Percentiles rank a stretch among this genome's conserved stretches.
Conservation (phyloP, 1,139 yeast species). For the Geotrichum citri-aurantii region DNA sequence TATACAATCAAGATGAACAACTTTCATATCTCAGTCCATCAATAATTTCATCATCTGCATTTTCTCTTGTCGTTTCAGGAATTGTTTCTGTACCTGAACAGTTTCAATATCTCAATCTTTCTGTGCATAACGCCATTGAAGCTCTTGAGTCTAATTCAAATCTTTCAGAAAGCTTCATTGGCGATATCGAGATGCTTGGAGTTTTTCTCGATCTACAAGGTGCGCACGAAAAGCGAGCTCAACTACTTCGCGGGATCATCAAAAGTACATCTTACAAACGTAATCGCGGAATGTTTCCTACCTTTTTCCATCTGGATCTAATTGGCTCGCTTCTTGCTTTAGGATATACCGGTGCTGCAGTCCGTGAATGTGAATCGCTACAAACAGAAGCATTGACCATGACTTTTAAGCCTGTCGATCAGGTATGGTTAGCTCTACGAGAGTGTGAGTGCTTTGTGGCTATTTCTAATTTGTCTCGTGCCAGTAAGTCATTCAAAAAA, state of each 20-base stretch:
- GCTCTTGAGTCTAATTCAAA: constrained; percentile 12
- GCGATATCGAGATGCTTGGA: constrained; percentile 16
- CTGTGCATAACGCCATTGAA: constrained; percentile 15
- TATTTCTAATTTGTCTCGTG: constrained; percentile 13
- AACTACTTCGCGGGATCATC: constrained; percentile 17
- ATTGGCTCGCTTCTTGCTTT: constrained; percentile 17
- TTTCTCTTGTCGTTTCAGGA: constrained; percentile 17
- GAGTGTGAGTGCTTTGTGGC: constrained; percentile 20
- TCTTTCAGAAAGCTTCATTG: constrained; percentile 8
- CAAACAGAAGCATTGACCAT: not conserved
- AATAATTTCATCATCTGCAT: constrained; percentile 17
- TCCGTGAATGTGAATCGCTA: constrained; percentile 15
- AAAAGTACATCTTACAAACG: constrained; percentile 6
- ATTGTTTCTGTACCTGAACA: constrained; percentile 16
- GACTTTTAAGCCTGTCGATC: constrained; percentile 8
- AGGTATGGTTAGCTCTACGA: constrained; percentile 17
- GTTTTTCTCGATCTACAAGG: constrained; percentile 23
- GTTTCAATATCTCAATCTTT: constrained; percentile 14
- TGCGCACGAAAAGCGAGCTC: constrained; percentile 22
- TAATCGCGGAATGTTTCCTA: constrained; percentile 11
- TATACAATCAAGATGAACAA: constrained; percentile 5
- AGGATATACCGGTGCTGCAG: constrained; percentile 23
- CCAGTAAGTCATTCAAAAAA: constrained; percentile 12
- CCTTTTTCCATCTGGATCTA: constrained; percentile 11
- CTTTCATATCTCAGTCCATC: constrained; percentile 7